Base-by-base conservation (phyloP, 192 early-diverging fungal genomes). In the Backusella westeae region DNA sequence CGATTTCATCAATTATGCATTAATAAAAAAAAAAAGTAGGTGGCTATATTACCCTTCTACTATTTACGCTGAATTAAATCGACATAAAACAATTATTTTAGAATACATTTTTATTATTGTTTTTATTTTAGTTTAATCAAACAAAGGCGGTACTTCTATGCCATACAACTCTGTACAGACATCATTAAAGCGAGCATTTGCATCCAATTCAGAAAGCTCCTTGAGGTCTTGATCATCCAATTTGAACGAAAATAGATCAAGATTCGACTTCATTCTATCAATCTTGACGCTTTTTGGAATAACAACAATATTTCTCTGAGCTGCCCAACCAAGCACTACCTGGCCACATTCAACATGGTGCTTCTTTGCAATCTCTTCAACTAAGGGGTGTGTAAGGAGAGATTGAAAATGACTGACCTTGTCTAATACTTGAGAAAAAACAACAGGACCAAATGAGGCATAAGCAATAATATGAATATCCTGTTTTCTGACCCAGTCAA, bases 251-350 rank as follows among this genome's bases (percentile, higher is more conserved):
- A 39, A 39, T 10, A 39, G 38, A 39, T 39, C 38, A 39, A 39
- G 38, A 3, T 39, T 39, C 38, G 38, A 39, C 38, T 39, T 39
- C 38, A 39, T 39, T 39, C 38, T 39, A 39, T 39, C 38, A 1
- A 10, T 8, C 0, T 39, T 39, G 38, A 39, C 38, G 1, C 38
- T 39, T 10, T 39, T 39, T 39, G 38, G 38, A 39, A 10, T 87
- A 34, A 91, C 91, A n/a, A 84, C 83, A 56, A 87, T 83, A 49
- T 88, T 84, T 71, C 88, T 81, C 80, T 93, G 83, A 59, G 91
- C 72, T 65, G 83, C 81, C 93, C 93, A 94, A 15, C 83, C 81
- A 23, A 94, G 49, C 6, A 91, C 29, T 38, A 81, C 63, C 80
- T 94, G 93, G n/a, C 87, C 91, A 19, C 83, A 35, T 6, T 88